Base-by-base conservation (phyloP, 23 red algal genomes). In the Agarophyton chilense region DNA sequence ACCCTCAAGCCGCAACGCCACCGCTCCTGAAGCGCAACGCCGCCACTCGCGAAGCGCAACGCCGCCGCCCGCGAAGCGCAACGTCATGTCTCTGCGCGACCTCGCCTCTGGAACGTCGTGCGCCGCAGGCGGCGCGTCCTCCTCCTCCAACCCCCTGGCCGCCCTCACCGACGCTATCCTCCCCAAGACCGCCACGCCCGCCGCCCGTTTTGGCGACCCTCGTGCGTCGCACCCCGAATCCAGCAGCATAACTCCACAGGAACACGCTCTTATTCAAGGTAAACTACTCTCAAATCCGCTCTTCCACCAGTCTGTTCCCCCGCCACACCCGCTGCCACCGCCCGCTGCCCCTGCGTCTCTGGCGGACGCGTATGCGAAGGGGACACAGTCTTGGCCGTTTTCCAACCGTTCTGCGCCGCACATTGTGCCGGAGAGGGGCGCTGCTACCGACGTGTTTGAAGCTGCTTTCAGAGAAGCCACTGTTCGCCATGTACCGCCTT, bases 71-170 rank as follows among this genome's bases (percentile, higher is more conserved):
- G n/a, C n/a, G n/a, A n/a, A n/a, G n/a, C 22, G 8, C 65, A 7
- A 16, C 74, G n/a, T 32, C 22, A 83, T 83, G 79, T 83, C 79
- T 16, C 79, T 83, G 13, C 79, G 58, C 42, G 79, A 83, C 53
- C 58, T 83, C 33, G 55, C 79, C 32, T 43, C 79, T 2, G 58
- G 43, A 3, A 22, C 79, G 5, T 60, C 58, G 32, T 83, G 79
- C 24, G 79, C 16, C 33, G 6, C 73, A 0, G 17, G 17, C 0
- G 52, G 9, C n/a, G 53, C 34, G 26, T 64, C 54, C 11, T 83
- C 79, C 43, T 83, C 79, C 7, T 64, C 79, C 34, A 83, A 83
- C 39, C 79, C 79, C 5, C 58, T 83, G 2, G 53, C 79, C 58
- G 54, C 52, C 21, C 79, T 83, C 25, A 66, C 52, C 43, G 54